These are phyloP conservation scores for Hypericum androsaemum DNA, from an alignment of 345 rosid genomes.

Conservation along the genomic window DNA sequence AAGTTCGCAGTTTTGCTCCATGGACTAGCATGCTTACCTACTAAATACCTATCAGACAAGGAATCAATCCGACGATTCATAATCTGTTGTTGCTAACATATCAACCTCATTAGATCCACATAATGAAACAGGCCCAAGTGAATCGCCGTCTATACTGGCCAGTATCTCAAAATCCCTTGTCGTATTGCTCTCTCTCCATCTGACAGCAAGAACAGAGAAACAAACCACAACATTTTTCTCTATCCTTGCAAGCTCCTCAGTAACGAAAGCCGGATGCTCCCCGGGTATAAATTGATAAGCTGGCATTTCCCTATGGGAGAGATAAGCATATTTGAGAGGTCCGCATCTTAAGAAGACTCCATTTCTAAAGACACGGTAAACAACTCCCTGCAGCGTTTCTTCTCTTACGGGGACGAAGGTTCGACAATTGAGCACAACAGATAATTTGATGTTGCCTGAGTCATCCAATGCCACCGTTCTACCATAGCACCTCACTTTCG, in stretches of 20 bases:
- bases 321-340: constrained; percentile 21
- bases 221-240: constrained; percentile 15
- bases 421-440: constrained; percentile 17
- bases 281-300: constrained; percentile 15
- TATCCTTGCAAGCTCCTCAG: constrained; percentile 18
- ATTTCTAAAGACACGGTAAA: background rate
- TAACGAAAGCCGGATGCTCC: constrained; percentile 18
- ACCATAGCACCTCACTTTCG: constrained; percentile 21
- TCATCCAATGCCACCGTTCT: constrained; percentile 5
- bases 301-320: constrained; percentile 24
- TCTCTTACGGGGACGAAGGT: constrained; percentile 20
- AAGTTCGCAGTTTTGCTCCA: too few species aligned
- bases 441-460: constrained; percentile 4
- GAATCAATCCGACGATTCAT: too few species aligned
- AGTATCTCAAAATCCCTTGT: constrained; percentile 19
- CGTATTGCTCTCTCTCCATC: constrained; percentile 15
- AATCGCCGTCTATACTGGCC: constrained; percentile 22
- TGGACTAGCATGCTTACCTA: too few species aligned
- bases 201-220: constrained; percentile 25
- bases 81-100: background rate
- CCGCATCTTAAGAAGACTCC: constrained; percentile 24
- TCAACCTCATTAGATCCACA: constrained; percentile 20
- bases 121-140: constrained; percentile 24
- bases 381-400: constrained; percentile 26
- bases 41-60: too few species aligned